These are phyloP conservation scores for Aspergillus pseudoterreus DNA, from an alignment of 2,329 filamentous ascomycete species.

Conservation along the genomic window DNA sequence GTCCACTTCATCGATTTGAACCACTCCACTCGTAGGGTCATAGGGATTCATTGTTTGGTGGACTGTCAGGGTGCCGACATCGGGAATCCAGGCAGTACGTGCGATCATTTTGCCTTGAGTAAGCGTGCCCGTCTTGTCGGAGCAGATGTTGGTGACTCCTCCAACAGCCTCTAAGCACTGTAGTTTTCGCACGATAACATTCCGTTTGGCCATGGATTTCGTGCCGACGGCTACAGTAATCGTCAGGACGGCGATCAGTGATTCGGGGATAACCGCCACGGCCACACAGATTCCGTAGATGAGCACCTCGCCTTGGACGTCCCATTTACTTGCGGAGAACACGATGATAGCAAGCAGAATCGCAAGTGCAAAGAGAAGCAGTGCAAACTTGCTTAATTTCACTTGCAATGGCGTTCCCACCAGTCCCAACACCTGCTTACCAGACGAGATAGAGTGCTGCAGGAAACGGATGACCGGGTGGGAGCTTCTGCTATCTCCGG, in stretches of 20 bases:
- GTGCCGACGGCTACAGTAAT: conserved; percentile 59
- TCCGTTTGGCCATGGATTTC: conserved; percentile 51
- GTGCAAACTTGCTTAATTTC: conserved; percentile 80
- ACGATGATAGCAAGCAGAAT: conserved; percentile 61
- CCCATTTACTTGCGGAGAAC: conserved; percentile 56
- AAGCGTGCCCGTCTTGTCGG: conserved; percentile 56
- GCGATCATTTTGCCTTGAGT: conserved; percentile 59
- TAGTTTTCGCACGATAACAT: conserved; percentile 53
- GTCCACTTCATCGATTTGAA: conserved; percentile 36
- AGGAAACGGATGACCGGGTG: conserved; percentile 25
- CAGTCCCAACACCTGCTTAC: conserved; percentile 50
- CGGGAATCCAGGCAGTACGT: conserved; percentile 55
- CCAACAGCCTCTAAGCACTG: conserved; percentile 55
- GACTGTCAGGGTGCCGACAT: conserved; percentile 50
- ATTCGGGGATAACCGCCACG: conserved; percentile 61
- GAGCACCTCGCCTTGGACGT: conserved; percentile 54
- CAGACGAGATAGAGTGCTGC: conserved; percentile 42
- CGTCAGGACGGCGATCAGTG: conserved; percentile 59
- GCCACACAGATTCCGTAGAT: conserved; percentile 59
- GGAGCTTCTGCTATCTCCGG: conserved; percentile 27
- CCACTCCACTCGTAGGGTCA: conserved; percentile 51
- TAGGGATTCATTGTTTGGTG: conserved; percentile 52
- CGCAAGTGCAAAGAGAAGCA: conserved; percentile 72
- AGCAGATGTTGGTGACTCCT: conserved; percentile 56
- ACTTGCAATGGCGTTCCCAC: conserved; percentile 77